These are phyloP conservation scores for Neofusicoccum laricinum DNA, from an alignment of 2,329 filamentous ascomycete genomes.

Conservation along the genomic window DNA sequence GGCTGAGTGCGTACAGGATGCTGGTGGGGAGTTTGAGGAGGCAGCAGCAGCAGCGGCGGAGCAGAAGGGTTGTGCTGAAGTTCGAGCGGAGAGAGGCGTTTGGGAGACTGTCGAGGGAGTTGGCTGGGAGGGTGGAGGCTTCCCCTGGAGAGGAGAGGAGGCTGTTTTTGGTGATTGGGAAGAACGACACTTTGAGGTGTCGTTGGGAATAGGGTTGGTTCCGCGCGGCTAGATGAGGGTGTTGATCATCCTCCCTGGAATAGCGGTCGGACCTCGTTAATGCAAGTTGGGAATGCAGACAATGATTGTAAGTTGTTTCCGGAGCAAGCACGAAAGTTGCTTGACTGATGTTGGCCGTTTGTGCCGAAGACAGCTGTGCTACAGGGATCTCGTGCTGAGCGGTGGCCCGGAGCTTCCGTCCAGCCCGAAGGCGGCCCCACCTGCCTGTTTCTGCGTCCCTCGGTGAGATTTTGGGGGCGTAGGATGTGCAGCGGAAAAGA, in stretches of 20 bases:
- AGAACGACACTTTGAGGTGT: neutral
- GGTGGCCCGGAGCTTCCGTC: too few species aligned
- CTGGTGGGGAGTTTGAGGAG: neutral
- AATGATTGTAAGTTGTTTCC: too few species aligned
- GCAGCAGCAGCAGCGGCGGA: neutral
- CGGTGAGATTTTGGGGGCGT: too few species aligned
- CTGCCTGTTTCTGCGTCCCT: too few species aligned
- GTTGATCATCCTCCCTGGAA: neutral
- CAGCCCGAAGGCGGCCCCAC: too few species aligned
- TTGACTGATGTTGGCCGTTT: too few species aligned
- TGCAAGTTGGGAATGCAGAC: neutral
- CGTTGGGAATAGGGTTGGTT: neutral
- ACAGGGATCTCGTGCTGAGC: too few species aligned
- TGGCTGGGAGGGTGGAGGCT: neutral
- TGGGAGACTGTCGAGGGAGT: neutral
- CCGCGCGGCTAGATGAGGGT: neutral
- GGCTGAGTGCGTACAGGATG: neutral
- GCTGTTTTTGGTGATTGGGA: constrained; percentile 1
- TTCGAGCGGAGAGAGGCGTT: neutral
- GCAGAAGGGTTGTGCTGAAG: neutral
- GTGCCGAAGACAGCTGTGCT: too few species aligned
- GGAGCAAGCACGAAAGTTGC: too few species aligned
- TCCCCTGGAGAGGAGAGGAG: neutral
- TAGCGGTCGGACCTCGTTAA: too few species aligned
- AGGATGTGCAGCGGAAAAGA: too few species aligned